phyloP scores from a whole-genome alignment of 495 filamentous ascomycete species.

The Clavariopsis aquatica region DNA sequence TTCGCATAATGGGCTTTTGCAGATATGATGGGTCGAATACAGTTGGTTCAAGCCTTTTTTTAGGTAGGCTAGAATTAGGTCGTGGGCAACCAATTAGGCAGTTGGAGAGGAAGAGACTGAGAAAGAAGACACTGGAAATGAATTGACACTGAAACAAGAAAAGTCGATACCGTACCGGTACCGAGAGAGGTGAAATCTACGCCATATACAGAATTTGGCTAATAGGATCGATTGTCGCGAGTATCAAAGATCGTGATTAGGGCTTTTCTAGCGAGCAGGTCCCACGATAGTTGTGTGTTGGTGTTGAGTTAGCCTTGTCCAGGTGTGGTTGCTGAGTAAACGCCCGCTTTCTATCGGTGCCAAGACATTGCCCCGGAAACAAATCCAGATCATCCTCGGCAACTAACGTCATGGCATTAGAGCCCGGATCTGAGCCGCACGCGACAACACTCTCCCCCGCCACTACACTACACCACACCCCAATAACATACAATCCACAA shows the following conservation, averaged over 20 bases:
- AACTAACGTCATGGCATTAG: constrained; percentile 18
- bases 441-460: neutral
- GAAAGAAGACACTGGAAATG: too few relatives aligned
- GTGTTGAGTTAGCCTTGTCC: neutral
- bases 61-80: neutral
- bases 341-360: constrained; percentile 17
- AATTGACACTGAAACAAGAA: too few relatives aligned
- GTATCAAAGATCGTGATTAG: too few relatives aligned
- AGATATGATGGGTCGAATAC: neutral
- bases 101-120: neutral
- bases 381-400: constrained; percentile 20
- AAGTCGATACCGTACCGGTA: too few relatives aligned
- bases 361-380: neutral
- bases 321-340: neutral
- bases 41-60: neutral
- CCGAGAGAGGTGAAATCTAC: too few relatives aligned
- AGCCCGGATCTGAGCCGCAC: neutral
- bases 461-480: neutral
- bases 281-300: constrained; percentile 1
- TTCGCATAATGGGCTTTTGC: neutral
- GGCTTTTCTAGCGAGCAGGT: neutral
- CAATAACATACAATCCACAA: neutral
- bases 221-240: too few relatives aligned
- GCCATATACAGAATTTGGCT: too few relatives aligned
- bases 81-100: neutral